Evolutionary conservation across 352 stramenopile species (phyloP), one percentile per base, ranked within the genome.

Genomic region (Blastocystis sp.): DNA sequence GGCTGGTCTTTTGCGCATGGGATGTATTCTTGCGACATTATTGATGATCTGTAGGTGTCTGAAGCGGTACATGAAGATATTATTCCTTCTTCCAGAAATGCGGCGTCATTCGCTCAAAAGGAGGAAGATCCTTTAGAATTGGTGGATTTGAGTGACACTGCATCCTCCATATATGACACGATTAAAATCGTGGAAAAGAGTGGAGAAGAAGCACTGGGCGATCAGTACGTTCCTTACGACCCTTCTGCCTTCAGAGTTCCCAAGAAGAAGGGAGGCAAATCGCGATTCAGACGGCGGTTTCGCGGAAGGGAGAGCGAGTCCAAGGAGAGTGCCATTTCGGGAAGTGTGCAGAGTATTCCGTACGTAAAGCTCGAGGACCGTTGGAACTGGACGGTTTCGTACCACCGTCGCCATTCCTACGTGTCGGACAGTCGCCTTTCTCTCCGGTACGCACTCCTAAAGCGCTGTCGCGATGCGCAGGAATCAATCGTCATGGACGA

Each of bases 391-490:
- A 59, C 66, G 9, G 40, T 84, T 9, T 52, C 40, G 6, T 84
- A 84, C 43, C 74, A 84, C 28, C 54, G 48, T n/a, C 38, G 19
- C 61, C 74, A 84, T 38, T 69, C 74, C 24, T 6, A 38, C 21
- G 74, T 84, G 4, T 42, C 21, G 0, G 57, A 84, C 14, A 57
- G 40, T 17, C 11, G 28, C 4, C n/a, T 84, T 3, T 1, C n/a
- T 42, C 40, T 45, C 10, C 74, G 61, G 4, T 84, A 42, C 28
- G 7, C 2, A 2, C 60, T 84, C 21, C 24, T 84, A 57, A 28
- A 69, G 40, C 21, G 42, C 7, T 45, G 40, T 4, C 21, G 19
- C 21, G 61, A 42, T 14, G 17, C 28, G 61, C 74, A 57, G 74
- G 34, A 59, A 24, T 28, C 19, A 0, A 17, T 63, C 0, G 28